These are phyloP conservation scores for Cymodocea nodosa DNA, from an alignment of 116 monocot species.

Conservation along the genomic window DNA sequence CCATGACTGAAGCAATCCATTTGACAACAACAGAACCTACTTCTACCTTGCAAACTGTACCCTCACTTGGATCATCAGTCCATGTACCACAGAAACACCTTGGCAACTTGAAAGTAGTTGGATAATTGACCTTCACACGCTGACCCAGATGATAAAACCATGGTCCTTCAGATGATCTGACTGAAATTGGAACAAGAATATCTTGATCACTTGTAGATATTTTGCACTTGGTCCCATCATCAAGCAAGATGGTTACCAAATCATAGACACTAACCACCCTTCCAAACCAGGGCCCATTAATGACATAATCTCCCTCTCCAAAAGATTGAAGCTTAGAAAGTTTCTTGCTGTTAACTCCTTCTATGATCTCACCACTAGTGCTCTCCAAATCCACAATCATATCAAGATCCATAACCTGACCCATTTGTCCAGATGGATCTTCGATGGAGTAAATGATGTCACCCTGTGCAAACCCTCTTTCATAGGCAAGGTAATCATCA, in stretches of 20 bases:
- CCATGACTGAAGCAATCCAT: constrained; percentile 63
- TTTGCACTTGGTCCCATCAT: constrained; percentile 62
- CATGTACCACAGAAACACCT: constrained; percentile 67
- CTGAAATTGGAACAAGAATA: constrained; percentile 33
- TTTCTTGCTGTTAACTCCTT: constrained; percentile 55
- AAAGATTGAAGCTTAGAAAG: constrained; percentile 53
- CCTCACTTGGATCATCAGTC: constrained; percentile 33
- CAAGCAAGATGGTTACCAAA: constrained; percentile 44
- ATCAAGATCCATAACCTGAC: constrained; percentile 55
- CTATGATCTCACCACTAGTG: constrained; percentile 36
- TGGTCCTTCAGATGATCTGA: constrained; percentile 32
- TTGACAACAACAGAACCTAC: constrained; percentile 53
- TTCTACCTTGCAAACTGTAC: constrained; percentile 51
- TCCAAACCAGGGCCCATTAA: constrained; percentile 73
- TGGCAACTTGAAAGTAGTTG: constrained; percentile 23
- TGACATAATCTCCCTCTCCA: constrained; percentile 53
- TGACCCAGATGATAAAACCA: constrained; percentile 60
- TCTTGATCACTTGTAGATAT: constrained; percentile 40
- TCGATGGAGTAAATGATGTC: constrained; percentile 50
- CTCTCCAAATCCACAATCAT: constrained; percentile 63
- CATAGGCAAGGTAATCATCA: constrained; percentile 64
- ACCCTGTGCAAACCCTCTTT: constrained; percentile 68
- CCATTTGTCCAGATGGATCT: constrained; percentile 66
- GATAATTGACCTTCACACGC: constrained; percentile 39
- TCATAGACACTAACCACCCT: constrained; percentile 43